These are phyloP conservation scores for Phytophthora sojae DNA, from an alignment of 352 stramenopile genomes.

Conservation along the genomic window DNA sequence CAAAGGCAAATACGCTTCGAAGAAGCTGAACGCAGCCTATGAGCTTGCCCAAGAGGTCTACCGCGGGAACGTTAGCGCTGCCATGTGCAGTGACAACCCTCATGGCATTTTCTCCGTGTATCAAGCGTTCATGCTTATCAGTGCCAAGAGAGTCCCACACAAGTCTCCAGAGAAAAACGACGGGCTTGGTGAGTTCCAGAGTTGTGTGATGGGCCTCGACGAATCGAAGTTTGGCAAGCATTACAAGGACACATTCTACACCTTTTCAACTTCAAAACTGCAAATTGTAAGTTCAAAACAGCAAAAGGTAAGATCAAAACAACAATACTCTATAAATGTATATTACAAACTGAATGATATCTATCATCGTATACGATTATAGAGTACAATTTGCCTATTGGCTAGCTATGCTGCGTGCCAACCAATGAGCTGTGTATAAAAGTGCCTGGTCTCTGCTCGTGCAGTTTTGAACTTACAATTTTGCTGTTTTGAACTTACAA, in stretches of 20 bases:
- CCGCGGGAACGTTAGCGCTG: slow-evolving; percentile 38
- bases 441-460: too few relatives aligned
- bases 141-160: slow-evolving; percentile 26
- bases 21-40: slow-evolving; percentile 37
- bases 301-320: too few relatives aligned
- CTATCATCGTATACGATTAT: too few relatives aligned
- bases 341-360: too few relatives aligned
- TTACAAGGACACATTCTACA: slow-evolving; percentile 45
- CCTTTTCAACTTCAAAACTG: too few relatives aligned
- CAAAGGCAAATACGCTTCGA: slow-evolving; percentile 24
- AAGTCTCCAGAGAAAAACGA: slow-evolving; percentile 46
- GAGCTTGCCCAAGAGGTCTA: slow-evolving; percentile 38
- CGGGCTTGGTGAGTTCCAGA: slow-evolving; percentile 52
- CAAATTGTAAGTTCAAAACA: too few relatives aligned
- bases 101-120: slow-evolving; percentile 45
- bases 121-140: slow-evolving; percentile 24
- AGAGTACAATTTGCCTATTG: too few relatives aligned
- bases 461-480: too few relatives aligned
- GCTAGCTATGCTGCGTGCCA: too few relatives aligned
- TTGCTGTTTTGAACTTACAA: too few relatives aligned
- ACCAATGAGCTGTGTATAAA: too few relatives aligned
- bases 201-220: slow-evolving; percentile 46
- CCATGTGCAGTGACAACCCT: slow-evolving; percentile 47
- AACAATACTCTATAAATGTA: too few relatives aligned
- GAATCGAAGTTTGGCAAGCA: slow-evolving; percentile 36